Base-by-base conservation (phyloP, 805 yeast genomes). In the Zygosaccharomyces siamensis region DNA sequence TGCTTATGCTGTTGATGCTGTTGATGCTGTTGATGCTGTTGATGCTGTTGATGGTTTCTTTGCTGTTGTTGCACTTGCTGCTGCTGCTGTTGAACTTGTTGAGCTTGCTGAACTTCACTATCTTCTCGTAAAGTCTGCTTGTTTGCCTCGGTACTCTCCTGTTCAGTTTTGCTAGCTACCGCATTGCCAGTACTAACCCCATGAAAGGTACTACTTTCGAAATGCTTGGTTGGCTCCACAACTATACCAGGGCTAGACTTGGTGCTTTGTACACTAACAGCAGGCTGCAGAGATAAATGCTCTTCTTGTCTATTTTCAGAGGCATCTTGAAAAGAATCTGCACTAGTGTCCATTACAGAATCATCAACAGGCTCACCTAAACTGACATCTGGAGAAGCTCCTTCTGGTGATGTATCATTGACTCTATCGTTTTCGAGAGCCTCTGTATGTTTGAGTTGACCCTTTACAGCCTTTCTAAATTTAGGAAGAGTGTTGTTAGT, bases 161-260 rank as follows among this genome's bases (percentile, higher is more conserved):
- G 27, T 56, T 62, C 40, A 52, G 38, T 42, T 23, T 45, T 35
- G 11, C 42, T 27, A 24, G 44, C 32, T 20, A 18, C 37, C 11
- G 31, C 38, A 16, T 38, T 37, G 2, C 40, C 51, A 11, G 39
- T 48, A 38, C 60, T 55, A 2, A 48, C 23, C 16, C 57, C 62
- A 40, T 53, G 59, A 3, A 62, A 59, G 30, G 55, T 61, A 42
- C 56, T 63, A 12, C 54, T 61, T 30, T 58, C 59, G 14, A 57
- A 28, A 30, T 58, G 61, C 16, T 37, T 47, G 2, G 55, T 56
- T 6, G 62, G 49, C 28, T 59, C 61, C 5, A 58, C 52, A 5
- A 59, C 54, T 10, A 14, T 33, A 11, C 24, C 24, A n/a, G 26
- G 47, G 5, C 38, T 31, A 18, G 43, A 43, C 10, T 48, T 51